Percentiles rank a stretch among this genome's conserved stretches.
phyloP scores from a whole-genome alignment of 2,329 filamentous ascomycete species.

The Alternaria panax region DNA sequence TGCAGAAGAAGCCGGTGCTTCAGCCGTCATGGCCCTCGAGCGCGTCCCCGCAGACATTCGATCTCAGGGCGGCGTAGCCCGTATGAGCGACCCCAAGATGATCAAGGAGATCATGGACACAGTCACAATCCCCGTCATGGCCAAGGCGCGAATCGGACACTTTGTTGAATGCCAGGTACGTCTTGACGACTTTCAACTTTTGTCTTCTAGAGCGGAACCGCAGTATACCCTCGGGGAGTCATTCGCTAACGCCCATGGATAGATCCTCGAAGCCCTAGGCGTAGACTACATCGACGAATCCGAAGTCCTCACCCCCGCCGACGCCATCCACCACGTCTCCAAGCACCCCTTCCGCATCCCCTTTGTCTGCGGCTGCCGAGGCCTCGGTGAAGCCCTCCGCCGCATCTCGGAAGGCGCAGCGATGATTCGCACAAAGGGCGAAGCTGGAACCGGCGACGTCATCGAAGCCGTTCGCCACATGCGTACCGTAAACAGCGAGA shows the following conservation, averaged over 20 bases:
- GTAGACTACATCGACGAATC: constrained; percentile 99
- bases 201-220: not conserved
- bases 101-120: constrained; percentile 95
- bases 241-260: not conserved
- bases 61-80: constrained; percentile 87
- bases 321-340: constrained; percentile 88
- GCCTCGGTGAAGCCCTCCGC: constrained; percentile 90
- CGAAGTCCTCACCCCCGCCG: constrained; percentile 95
- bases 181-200: not conserved
- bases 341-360: constrained; percentile 84
- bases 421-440: constrained; percentile 99
- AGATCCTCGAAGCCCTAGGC: constrained; percentile 93
- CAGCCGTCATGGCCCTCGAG: constrained; percentile 98
- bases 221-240: not conserved
- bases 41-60: constrained; percentile 97
- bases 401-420: constrained; percentile 92
- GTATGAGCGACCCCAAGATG: constrained; percentile 95
- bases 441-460: constrained; percentile 96
- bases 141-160: constrained; percentile 96
- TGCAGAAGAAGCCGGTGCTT: constrained; percentile 94
- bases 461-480: constrained; percentile 97
- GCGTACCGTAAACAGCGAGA: constrained; percentile 85
- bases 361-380: constrained; percentile 95
- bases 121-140: constrained; percentile 98
- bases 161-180: constrained; percentile 90